These are phyloP conservation scores for Penicillium maclennaniae DNA, from an alignment of 495 filamentous ascomycete species.

Conservation along the genomic window DNA sequence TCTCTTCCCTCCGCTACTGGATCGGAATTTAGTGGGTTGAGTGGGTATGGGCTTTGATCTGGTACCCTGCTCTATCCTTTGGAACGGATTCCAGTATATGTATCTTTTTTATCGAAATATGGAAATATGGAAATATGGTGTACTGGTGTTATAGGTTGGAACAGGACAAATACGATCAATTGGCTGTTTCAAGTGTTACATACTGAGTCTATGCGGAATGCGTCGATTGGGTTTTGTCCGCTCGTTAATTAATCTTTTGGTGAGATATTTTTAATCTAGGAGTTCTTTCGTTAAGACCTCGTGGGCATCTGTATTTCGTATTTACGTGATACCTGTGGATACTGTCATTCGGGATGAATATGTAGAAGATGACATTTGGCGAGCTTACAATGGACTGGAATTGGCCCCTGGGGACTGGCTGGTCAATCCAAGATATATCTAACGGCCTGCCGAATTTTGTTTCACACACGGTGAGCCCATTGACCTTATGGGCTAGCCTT, in stretches of 20 bases:
- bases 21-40: constrained; percentile 1
- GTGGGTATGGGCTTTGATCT: constrained; percentile 9
- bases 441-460: no score
- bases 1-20: constrained; percentile 13
- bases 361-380: no score
- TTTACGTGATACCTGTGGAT: no score
- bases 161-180: neutral
- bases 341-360: no score
- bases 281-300: no score
- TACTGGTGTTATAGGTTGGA: neutral
- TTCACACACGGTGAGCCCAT: no score
- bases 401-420: no score
- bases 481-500: no score
- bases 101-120: neutral
- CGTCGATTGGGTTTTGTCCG: neutral
- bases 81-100: neutral
- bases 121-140: neutral
- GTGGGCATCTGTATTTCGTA: no score
- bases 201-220: neutral
- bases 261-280: neutral
- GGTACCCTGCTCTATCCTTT: neutral
- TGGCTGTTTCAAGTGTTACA: neutral
- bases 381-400: no score
- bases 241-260: neutral
- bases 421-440: no score